Conservation (phyloP, 2,329 filamentous ascomycete species). For the Diaporthe humulicola region DNA sequence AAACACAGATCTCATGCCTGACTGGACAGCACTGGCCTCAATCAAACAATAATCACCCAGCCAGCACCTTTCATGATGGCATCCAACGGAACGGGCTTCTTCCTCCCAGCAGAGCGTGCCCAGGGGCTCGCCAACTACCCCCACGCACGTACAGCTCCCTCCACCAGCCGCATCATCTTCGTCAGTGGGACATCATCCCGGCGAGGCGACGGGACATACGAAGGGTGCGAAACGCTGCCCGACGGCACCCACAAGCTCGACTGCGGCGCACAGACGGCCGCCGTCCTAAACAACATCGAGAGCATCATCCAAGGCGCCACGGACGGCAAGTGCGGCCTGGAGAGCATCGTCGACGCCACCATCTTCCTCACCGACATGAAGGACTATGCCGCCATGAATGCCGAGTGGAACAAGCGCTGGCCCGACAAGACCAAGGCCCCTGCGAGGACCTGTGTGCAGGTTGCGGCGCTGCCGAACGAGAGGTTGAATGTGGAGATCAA, state of each 20-base stretch:
- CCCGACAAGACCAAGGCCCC: conserved; percentile 49
- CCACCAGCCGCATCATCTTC: conserved; percentile 45
- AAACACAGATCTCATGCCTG: neutral
- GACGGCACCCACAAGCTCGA: conserved; percentile 47
- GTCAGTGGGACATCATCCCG: conserved; percentile 51
- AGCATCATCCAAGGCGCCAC: conserved; percentile 49
- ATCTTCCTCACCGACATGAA: conserved; percentile 50
- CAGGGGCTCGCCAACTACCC: conserved; percentile 53
- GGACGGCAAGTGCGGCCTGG: conserved; percentile 46
- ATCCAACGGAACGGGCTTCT: conserved; percentile 48
- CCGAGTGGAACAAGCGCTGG: conserved; percentile 52
- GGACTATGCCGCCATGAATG: conserved; percentile 52
- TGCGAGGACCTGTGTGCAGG: conserved; percentile 51
- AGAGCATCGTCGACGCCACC: conserved; percentile 51
- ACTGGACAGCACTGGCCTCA: neutral
- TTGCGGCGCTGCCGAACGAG: conserved; percentile 50
- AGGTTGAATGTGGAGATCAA: conserved; percentile 52
- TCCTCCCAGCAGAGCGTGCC: conserved; percentile 47
- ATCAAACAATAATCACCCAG: neutral
- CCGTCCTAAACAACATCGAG: conserved; percentile 51
- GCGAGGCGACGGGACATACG: conserved; percentile 50
- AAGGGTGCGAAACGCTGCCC: conserved; percentile 45
- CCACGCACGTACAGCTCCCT: conserved; percentile 48
- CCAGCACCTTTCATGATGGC: conserved; percentile 29
- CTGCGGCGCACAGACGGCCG: conserved; percentile 49